phyloP scores from a whole-genome alignment of 495 filamentous ascomycete genomes.

The Cercophora samala region DNA sequence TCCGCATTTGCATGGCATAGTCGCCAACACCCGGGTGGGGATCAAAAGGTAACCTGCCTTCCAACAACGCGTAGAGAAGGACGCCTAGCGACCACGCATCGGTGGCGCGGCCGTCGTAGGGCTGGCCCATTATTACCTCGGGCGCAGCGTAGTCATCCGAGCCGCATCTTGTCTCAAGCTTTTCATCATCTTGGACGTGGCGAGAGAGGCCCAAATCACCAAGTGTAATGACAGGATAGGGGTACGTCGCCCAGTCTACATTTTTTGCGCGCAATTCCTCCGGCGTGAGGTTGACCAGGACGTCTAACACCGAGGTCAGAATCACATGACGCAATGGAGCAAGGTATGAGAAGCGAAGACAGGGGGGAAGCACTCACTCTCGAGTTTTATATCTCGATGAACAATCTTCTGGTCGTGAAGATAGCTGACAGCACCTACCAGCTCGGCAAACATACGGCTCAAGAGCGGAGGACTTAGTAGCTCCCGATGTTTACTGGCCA shows the following conservation, averaged over 20 bases:
- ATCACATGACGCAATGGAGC: constrained; percentile 4
- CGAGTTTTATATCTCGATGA: constrained; percentile 95
- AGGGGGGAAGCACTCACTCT: constrained; percentile 63
- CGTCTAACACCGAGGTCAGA: constrained; percentile 57
- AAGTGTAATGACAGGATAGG: constrained; percentile 77
- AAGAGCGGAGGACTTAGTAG: constrained; percentile 65
- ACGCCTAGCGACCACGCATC: constrained; percentile 97
- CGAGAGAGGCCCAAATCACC: constrained; percentile 91
- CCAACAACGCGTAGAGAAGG: constrained; percentile 87
- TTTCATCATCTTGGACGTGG: constrained; percentile 70
- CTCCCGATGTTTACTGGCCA: constrained; percentile 66
- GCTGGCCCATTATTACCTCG: constrained; percentile 90
- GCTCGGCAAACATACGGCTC: constrained; percentile 83
- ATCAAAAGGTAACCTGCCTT: constrained; percentile 89
- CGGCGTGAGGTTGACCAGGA: constrained; percentile 78
- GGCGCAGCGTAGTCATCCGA: constrained; percentile 97
- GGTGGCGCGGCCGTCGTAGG: constrained; percentile 88
- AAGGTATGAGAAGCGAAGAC: constrained; percentile 11
- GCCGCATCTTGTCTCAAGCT: constrained; percentile 85
- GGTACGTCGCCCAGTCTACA: constrained; percentile 65
- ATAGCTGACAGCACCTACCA: constrained; percentile 81
- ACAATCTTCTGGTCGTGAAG: constrained; percentile 83
- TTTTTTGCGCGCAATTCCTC: constrained; percentile 41
- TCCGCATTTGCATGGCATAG: constrained; percentile 51
- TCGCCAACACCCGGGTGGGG: constrained; percentile 70